Evolutionary conservation across 2,329 filamentous ascomycete species (phyloP), one percentile per base, ranked within the genome.

Genomic region (Drechslerella stenobrocha): DNA sequence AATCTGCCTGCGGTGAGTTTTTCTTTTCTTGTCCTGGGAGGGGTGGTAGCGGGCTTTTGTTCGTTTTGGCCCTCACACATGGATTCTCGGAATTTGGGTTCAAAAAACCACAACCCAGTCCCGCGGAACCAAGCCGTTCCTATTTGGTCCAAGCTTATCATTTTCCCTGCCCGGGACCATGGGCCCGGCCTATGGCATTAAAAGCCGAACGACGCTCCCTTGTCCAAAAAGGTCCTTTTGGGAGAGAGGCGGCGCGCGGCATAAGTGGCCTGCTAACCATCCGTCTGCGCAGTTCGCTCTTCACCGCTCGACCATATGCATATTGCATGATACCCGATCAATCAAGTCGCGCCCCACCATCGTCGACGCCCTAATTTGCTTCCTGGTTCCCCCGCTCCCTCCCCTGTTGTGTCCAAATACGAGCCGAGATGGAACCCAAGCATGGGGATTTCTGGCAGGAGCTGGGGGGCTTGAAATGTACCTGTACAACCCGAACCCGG

Each of bases 71-170:
- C 52, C 40, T 53, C 45, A 28, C 56, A 30, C 28, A 30, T n/a
- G n/a, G n/a, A 52, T 65, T 66, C 61, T 66, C 47, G 61, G 61
- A 58, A 66, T 66, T 66, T 66, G 61, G 61, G 52, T 58, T 18
- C 52, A 53, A 37, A 56, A 47, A 37, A 53, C 57, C 57, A 53
- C 61, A 58, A 66, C 61, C 61, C 61, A 66, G 61, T 66, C 50
- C 58, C 53, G 61, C 61, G 61, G 61, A 66, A 58, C 52, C 53
- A 53, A 59, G 48, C 52, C 61, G 52, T 65, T 53, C 53, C 61
- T 46, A 52, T 53, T 53, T 30, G 34, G 61, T 58, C 61, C 22
- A 66, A 66, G 61, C 61, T 59, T 53, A 42, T 44, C 47, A 13
- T 34, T 50, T 59, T 66, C 53, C 61, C 61, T 58, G 53, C 53